Base-by-base conservation (phyloP, 305 asterid species). In the Withania somnifera region DNA sequence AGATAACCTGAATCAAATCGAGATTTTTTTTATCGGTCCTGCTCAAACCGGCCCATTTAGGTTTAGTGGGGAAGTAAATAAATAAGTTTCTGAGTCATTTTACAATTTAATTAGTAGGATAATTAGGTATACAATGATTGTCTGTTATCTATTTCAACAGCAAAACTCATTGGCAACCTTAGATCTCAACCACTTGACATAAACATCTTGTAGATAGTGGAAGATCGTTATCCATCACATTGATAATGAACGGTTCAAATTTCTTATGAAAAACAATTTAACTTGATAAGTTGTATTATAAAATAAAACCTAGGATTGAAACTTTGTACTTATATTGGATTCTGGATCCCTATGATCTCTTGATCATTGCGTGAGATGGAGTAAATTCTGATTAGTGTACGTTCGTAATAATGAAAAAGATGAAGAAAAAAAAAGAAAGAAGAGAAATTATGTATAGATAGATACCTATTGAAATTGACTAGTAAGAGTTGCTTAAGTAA, bases 361-460 rank as follows among this genome's bases (percentile, higher is more conserved):
- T 30, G 0, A 36, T 36, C 40, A 36, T 3, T n/a, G 5, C 3
- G 13, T 8, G 6, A 4, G 2, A 54, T 7, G 0, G 19, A 47
- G 17, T 11, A 47, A 47, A 4, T 19, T 19, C 0, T 19, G 0
- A 7, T 54, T 54, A 5, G 0, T 0, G 0, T 36, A n/a, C n/a
- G n/a, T n/a, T n/a, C n/a, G n/a, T n/a, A n/a, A n/a, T n/a, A n/a
- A n/a, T n/a, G n/a, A n/a, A n/a, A n/a, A n/a, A n/a, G n/a, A n/a
- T n/a, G n/a, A n/a, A n/a, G n/a, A n/a, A n/a, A n/a, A n/a, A n/a
- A n/a, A n/a, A n/a, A n/a, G n/a, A n/a, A n/a, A n/a, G n/a, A n/a
- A n/a, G n/a, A n/a, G n/a, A n/a, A n/a, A n/a, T n/a, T n/a, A n/a
- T n/a, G n/a, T n/a, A n/a, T n/a, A n/a, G n/a, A n/a, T n/a, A n/a